A percentile compares a stretch with the other conserved stretches of the same genome.
Evolutionary conservation across 2,329 filamentous ascomycete species (phyloP).

Genomic region (Daldinia sp.): DNA sequence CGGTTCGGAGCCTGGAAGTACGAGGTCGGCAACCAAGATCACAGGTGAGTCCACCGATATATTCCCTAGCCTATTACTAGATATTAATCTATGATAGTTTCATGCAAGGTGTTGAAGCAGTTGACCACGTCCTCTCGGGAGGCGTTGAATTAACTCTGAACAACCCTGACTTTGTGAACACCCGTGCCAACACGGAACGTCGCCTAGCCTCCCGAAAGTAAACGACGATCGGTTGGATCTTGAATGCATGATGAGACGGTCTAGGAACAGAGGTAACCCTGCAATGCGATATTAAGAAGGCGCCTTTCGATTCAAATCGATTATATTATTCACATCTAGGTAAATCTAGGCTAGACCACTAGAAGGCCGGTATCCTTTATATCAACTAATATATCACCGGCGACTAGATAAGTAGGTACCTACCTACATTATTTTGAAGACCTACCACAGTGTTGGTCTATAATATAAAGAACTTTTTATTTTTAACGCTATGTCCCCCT

Average conservation of each 20-base stretch:
- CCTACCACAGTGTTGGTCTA: background rate
- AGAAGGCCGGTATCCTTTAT: background rate
- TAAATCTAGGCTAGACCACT: background rate
- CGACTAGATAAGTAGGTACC: background rate
- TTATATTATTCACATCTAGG: background rate
- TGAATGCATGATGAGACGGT: background rate
- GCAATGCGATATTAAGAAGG: background rate
- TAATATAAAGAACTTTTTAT: background rate
- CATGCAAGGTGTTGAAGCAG: constrained; percentile 9
- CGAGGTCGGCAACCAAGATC: constrained; percentile 4
- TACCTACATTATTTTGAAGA: background rate
- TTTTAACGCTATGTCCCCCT: too few species aligned
- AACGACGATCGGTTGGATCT: background rate
- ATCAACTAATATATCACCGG: background rate
- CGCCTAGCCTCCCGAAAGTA: background rate
- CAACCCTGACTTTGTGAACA: background rate
- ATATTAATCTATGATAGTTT: background rate
- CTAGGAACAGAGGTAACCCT: background rate
- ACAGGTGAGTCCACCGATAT: background rate
- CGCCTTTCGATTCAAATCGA: background rate
- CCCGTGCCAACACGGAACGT: background rate
- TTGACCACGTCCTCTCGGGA: background rate
- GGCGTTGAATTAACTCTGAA: background rate
- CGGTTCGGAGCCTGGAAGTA: background rate
- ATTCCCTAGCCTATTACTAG: background rate